These are phyloP conservation scores for Viridothelium virens DNA, from an alignment of 495 filamentous ascomycete genomes.

Conservation along the genomic window DNA sequence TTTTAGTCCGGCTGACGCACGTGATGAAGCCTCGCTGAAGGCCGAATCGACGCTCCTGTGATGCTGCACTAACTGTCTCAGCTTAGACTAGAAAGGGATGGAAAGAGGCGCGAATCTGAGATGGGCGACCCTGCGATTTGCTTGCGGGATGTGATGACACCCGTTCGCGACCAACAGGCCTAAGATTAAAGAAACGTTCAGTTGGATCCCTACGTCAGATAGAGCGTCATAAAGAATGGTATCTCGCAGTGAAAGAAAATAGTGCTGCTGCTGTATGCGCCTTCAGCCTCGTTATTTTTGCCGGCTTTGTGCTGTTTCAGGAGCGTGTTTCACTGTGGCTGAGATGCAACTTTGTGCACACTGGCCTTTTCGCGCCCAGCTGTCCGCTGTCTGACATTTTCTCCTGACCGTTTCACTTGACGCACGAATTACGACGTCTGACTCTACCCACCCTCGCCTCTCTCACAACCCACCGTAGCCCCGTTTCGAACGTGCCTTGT, in stretches of 20 bases:
- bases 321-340: conserved; percentile 9
- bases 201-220: neutral
- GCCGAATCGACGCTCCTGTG: neutral
- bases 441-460: neutral
- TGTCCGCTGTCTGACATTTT: conserved; percentile 7
- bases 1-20: conserved; percentile 9
- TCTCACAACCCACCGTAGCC: neutral
- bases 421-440: conserved; percentile 4
- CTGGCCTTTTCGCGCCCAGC: conserved; percentile 10
- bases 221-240: neutral
- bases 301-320: conserved; percentile 11
- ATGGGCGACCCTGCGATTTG: neutral
- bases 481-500: conserved; percentile 9
- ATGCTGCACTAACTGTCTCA: conserved; percentile 9
- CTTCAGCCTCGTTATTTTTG: neutral
- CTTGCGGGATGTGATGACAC: neutral
- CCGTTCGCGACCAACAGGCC: neutral
- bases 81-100: neutral
- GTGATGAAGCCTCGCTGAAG: neutral
- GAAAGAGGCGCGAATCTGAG: neutral
- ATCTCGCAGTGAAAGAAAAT: neutral
- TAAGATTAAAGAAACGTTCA: no score
- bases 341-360: conserved; percentile 5
- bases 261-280: neutral
- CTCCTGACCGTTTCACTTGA: conserved; percentile 9